Percentiles rank a stretch among this genome's conserved stretches.
These are phyloP conservation scores for Xylaria polymorpha DNA, from an alignment of 2,329 filamentous ascomycete species.

Conservation along the genomic window DNA sequence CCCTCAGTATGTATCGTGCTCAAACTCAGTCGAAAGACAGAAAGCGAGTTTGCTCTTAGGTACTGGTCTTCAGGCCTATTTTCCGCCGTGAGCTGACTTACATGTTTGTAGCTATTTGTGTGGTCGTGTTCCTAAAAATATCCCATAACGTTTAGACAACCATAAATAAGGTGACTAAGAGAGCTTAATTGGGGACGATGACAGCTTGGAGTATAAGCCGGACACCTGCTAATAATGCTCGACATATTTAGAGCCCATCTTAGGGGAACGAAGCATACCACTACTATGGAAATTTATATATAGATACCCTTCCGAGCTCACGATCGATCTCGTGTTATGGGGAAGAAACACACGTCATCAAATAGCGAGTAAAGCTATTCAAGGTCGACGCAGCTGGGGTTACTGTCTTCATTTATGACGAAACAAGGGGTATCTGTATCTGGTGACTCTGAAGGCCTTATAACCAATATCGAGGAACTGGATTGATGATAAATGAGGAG, in stretches of 20 bases:
- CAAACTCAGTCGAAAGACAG: neutral
- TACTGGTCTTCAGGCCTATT: neutral
- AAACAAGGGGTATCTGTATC: neutral
- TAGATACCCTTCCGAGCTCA: neutral
- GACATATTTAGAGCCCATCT: neutral
- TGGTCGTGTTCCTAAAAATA: neutral
- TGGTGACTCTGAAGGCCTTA: neutral
- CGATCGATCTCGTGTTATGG: neutral
- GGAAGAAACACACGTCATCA: too few species aligned
- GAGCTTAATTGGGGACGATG: too few species aligned
- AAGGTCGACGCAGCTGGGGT: neutral
- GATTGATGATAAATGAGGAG: neutral
- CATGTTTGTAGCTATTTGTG: neutral
- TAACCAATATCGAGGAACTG: neutral
- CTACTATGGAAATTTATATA: too few species aligned
- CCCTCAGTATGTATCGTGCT: conserved; percentile 40
- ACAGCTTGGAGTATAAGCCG: too few species aligned
- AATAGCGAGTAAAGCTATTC: too few species aligned
- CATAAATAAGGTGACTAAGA: neutral
- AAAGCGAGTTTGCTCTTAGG: neutral
- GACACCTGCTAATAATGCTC: neutral
- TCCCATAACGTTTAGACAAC: neutral
- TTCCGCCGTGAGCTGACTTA: neutral
- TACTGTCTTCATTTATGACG: neutral
- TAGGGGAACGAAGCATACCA: neutral